Evolutionary conservation across 202 grass and related monocot species (phyloP), one percentile per base, ranked within the genome.

Genomic region (Setaria viridis): DNA sequence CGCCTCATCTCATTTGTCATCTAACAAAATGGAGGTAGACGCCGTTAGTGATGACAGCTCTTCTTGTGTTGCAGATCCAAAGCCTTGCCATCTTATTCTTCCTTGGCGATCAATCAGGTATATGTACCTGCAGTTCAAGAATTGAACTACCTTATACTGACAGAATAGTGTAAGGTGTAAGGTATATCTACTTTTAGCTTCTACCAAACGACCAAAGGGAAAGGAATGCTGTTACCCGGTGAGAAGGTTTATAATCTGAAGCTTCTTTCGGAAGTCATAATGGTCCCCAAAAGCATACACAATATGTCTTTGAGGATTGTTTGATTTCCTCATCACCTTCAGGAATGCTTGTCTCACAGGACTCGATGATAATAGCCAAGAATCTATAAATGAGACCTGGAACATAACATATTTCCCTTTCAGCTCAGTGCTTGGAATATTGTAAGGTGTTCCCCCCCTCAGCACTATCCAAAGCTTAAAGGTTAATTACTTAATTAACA

Each of bases 21-120:
- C 82, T 84, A 99, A 89, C 88, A 95, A 91, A 83, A 87, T 43
- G 73, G 93, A 87, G 39, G 93, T 76, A 59, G 90, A 91, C 8
- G 85, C 74, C n/a, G 78, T 87, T 55, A 99, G 90, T 9, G 80
- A 89, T 34, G 82, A 89, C 39, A 96, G 33, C 83, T 99, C 97
- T 85, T 99, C 97, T 42, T 93, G 34, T 9, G 90, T 92, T 33
- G 97, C 90, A 74, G 76, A 78, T 88, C 93, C 97, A 88, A 90
- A 99, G 55, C 93, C 97, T 90, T 94, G 91, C 97, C 97, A 99
- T 82, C 97, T 96, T 87, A 99, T 94, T 82, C 93, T 89, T 46
- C 93, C 97, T n/a, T 88, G 43, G 30, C 80, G 68, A 80, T 99
- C 97, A 70, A 99, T 56, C 13, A 99, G 88, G 84, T 94, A 99